These are phyloP conservation scores for Umbilicus rupestris DNA, from an alignment of 164 flowering plant species.

Conservation along the genomic window DNA sequence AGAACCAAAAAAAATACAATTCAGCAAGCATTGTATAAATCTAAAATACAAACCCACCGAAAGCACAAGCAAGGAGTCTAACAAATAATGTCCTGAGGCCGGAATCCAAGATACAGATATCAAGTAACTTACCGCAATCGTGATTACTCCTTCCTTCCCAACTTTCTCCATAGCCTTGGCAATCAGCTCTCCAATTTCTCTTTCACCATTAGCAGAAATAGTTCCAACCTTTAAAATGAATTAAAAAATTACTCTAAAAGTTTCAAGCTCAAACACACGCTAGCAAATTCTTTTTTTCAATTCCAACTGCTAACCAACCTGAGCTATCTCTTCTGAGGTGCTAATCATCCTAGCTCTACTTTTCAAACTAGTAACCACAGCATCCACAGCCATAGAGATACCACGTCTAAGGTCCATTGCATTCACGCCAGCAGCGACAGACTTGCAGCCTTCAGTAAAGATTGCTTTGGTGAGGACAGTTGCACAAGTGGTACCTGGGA, in stretches of 20 bases:
- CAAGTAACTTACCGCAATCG: slow-evolving; percentile 59
- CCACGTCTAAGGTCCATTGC: slow-evolving; percentile 98
- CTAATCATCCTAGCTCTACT: slow-evolving; percentile 87
- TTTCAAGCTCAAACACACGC: not conserved
- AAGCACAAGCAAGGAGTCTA: no score
- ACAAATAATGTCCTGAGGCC: no score
- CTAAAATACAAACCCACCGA: no score
- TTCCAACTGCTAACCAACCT: slow-evolving; percentile 34
- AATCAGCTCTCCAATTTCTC: slow-evolving; percentile 93
- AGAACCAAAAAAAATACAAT: no score
- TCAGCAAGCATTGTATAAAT: no score
- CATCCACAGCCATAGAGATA: slow-evolving; percentile 85
- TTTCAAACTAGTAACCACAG: slow-evolving; percentile 82
- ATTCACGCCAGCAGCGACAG: slow-evolving; percentile 98
- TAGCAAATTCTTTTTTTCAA: not conserved
- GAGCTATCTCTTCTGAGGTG: slow-evolving; percentile 98
- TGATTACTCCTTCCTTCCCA: slow-evolving; percentile 97
- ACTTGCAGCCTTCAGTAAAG: slow-evolving; percentile 88
- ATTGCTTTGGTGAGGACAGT: slow-evolving; percentile 89
- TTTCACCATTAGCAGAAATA: slow-evolving; percentile 90
- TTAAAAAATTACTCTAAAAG: not conserved
- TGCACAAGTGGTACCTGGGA: slow-evolving; percentile 93
- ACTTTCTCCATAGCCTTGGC: slow-evolving; percentile 99
- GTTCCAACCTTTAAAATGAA: slow-evolving; percentile 63
- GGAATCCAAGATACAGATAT: not conserved